phyloP scores from a whole-genome alignment of 805 yeast species.

The Metschnikowia arizonensis region DNA sequence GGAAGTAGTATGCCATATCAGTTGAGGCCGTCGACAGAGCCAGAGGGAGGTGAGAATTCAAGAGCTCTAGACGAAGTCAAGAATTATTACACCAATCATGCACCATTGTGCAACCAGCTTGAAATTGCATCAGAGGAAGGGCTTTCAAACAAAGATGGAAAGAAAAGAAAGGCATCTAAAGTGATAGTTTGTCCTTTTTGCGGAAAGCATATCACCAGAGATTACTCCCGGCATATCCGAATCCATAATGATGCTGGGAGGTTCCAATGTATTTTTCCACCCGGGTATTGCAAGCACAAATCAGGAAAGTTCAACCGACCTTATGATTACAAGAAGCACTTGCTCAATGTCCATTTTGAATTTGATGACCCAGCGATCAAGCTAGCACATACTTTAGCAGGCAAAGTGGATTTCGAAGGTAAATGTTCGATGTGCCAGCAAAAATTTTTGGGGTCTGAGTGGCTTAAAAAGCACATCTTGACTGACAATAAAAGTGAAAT shows the following conservation, averaged over 20 bases:
- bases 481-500: constrained; percentile 12
- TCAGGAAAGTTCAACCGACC: constrained; percentile 43
- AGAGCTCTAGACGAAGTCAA: background rate
- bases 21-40: background rate
- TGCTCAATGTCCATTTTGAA: constrained; percentile 39
- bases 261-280: constrained; percentile 41
- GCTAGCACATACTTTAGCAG: constrained; percentile 37
- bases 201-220: constrained; percentile 39
- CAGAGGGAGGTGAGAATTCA: background rate
- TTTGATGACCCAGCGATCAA: constrained; percentile 41
- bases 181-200: constrained; percentile 39
- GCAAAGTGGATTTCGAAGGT: constrained; percentile 37
- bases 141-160: constrained; percentile 2
- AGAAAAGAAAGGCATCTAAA: constrained; percentile 30
- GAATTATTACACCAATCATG: background rate
- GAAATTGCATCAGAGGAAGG: background rate
- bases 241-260: constrained; percentile 43
- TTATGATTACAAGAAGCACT: constrained; percentile 43
- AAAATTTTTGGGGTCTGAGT: constrained; percentile 45
- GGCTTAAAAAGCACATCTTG: constrained; percentile 55
- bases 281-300: constrained; percentile 37
- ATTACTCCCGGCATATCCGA: constrained; percentile 39
- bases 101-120: background rate
- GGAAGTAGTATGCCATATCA: constrained; percentile 1
- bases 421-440: constrained; percentile 46